Evolutionary conservation across 1,284 basidiomycete genomes (phyloP).

Genomic region (Marasmius tenuissimus): DNA sequence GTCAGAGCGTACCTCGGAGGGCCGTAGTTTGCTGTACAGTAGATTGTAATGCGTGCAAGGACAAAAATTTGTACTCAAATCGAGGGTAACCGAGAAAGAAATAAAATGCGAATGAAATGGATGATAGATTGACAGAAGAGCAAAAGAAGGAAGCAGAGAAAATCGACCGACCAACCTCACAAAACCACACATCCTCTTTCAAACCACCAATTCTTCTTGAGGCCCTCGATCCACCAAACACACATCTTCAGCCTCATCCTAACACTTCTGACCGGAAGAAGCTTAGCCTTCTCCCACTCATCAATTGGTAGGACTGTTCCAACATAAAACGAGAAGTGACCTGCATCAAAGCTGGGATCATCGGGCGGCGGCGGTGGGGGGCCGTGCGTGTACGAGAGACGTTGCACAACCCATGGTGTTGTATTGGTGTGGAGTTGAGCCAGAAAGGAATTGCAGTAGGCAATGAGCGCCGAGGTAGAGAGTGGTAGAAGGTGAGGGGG

Average conservation of each 20-base stretch:
- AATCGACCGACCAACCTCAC: conserved; percentile 4
- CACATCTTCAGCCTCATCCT: conserved; percentile 80
- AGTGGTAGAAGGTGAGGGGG: conserved; percentile 23
- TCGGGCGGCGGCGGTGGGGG: conserved; percentile 58
- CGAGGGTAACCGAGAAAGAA: neutral
- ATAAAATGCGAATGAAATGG: neutral
- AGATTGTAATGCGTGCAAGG: neutral
- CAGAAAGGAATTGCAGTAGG: conserved; percentile 78
- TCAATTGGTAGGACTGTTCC: conserved; percentile 92
- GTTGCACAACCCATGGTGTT: conserved; percentile 89
- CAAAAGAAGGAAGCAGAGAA: neutral
- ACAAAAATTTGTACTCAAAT: neutral
- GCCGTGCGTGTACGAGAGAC: conserved; percentile 45
- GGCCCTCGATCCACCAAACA: conserved; percentile 86
- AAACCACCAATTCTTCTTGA: conserved; percentile 21
- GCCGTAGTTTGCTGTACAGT: neutral
- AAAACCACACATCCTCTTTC: conserved; percentile 19
- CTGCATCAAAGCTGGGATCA: conserved; percentile 43
- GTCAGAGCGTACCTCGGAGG: conserved; percentile 2
- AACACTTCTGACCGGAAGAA: conserved; percentile 87
- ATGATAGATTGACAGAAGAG: neutral
- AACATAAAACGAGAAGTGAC: conserved; percentile 88
- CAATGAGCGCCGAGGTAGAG: conserved; percentile 74
- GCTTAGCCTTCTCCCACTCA: conserved; percentile 89
- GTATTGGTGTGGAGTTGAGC: conserved; percentile 78